Conservation (phyloP, 345 rosid species). For the Populus nigra region DNA sequence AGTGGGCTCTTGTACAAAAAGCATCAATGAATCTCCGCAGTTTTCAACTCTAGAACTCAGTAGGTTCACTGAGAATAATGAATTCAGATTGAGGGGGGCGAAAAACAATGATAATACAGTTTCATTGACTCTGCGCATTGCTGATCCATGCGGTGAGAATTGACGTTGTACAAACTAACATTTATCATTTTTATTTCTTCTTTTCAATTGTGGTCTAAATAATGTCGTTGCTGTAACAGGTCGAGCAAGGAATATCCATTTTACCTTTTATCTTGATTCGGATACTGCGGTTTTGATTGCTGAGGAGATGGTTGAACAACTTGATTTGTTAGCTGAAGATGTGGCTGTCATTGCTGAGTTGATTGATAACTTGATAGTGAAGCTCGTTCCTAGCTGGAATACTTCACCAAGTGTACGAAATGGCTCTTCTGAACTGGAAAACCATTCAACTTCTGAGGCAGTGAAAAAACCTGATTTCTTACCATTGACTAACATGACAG, state of each 20-base stretch:
- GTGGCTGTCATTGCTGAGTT: conserved; percentile 62
- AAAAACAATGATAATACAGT: conserved; percentile 44
- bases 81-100: conserved; percentile 55
- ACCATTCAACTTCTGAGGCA: conserved; percentile 21
- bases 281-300: conserved; percentile 74
- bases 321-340: conserved; percentile 60
- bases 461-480: conserved; percentile 16
- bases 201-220: not conserved
- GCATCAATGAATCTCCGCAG: conserved; percentile 36
- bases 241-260: conserved; percentile 63
- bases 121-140: conserved; percentile 57
- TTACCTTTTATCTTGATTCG: conserved; percentile 59
- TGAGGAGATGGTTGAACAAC: conserved; percentile 85
- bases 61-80: conserved; percentile 44
- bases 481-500: conserved; percentile 14
- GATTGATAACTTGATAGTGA: conserved; percentile 61
- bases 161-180: not conserved
- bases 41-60: conserved; percentile 46
- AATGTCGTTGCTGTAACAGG: conserved; percentile 36
- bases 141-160: conserved; percentile 52
- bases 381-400: conserved; percentile 43
- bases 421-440: conserved; percentile 13
- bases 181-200: not conserved
- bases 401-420: conserved; percentile 35
- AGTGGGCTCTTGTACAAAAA: conserved; percentile 43